Conservation (phyloP, 352 stramenopile species). For the Phytopythium ostracodes region DNA sequence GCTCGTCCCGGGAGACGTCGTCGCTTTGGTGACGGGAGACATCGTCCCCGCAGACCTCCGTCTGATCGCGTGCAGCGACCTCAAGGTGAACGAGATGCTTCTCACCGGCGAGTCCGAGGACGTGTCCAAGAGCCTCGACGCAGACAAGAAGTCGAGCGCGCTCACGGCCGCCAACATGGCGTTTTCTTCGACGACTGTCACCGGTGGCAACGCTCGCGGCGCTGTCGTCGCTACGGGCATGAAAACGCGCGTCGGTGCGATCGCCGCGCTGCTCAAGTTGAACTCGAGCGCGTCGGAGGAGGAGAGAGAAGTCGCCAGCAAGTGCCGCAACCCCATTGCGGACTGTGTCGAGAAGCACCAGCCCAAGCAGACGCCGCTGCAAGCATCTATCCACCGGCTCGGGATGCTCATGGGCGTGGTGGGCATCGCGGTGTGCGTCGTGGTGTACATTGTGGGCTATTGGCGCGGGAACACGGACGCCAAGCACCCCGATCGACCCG, state of each 20-base stretch:
- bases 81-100: constrained; percentile 88
- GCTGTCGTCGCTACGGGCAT: constrained; percentile 38
- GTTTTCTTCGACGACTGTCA: constrained; percentile 84
- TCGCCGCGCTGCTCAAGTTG: constrained; percentile 26
- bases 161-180: constrained; percentile 73
- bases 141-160: background rate
- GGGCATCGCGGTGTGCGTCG: constrained; percentile 70
- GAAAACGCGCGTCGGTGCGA: constrained; percentile 36
- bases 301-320: background rate
- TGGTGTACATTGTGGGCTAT: constrained; percentile 84
- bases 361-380: constrained; percentile 70
- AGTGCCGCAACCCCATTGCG: constrained; percentile 16
- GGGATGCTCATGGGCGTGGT: constrained; percentile 84
- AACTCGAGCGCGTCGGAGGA: constrained; percentile 10
- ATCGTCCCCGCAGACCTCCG: constrained; percentile 87
- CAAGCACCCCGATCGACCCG: constrained; percentile 57
- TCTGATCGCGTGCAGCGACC: constrained; percentile 67
- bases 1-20: constrained; percentile 58
- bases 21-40: constrained; percentile 85
- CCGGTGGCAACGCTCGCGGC: constrained; percentile 30
- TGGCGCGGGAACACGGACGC: constrained; percentile 28
- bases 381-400: constrained; percentile 89
- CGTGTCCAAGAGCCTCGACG: constrained; percentile 41
- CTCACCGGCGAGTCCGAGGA: constrained; percentile 88
- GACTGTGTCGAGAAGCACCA: constrained; percentile 25